Evolutionary conservation across 2,329 filamentous ascomycete genomes (phyloP), one percentile per base, ranked within the genome.

Genomic region (Lachnellula occidentalis): DNA sequence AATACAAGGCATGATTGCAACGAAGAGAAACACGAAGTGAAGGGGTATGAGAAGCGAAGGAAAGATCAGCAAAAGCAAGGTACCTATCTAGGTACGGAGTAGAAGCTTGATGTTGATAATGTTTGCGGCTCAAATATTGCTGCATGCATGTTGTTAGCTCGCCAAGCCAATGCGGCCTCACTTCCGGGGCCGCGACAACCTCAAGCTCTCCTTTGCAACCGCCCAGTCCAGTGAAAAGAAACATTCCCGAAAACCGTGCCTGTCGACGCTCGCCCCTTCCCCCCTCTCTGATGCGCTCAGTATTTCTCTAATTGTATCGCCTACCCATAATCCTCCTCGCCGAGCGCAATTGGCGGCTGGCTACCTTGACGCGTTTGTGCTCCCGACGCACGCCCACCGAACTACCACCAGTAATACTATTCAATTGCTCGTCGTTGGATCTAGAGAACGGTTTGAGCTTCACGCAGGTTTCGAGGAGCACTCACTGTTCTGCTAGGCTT

Each of bases 381-480:
- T 14, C n/a, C 43, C 19, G 17, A 31, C 43, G 43, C 43, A 45
- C 22, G 22, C 24, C n/a, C 43, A 27, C 24, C 34, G 34, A 22
- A 24, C 27, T 19, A 37, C 43, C 21, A 24, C 43, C 41, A 51
- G 48, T 37, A 22, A 36, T 42, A 19, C 43, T 48, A 22, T 27
- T 51, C 53, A 58, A 53, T 52, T 54, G 53, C 42, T 51, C 41
- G 45, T 17, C 34, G 19, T 42, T 31, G 34, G 46, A 31, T 34
- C 51, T 43, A 36, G 46, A 50, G 39, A 41, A 49, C 34, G 39
- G 31, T 19, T 37, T 56, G 58, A 55, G 42, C 39, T 54, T 53
- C 45, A 49, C 27, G 37, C 41, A 31, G 17, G 48, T 47, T 46
- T 45, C 31, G 34, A 42, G 36, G 37, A 31, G 27, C 27, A 31